phyloP scores from a whole-genome alignment of 139 green algal species.

The Tetratostichococcus sp. region DNA sequence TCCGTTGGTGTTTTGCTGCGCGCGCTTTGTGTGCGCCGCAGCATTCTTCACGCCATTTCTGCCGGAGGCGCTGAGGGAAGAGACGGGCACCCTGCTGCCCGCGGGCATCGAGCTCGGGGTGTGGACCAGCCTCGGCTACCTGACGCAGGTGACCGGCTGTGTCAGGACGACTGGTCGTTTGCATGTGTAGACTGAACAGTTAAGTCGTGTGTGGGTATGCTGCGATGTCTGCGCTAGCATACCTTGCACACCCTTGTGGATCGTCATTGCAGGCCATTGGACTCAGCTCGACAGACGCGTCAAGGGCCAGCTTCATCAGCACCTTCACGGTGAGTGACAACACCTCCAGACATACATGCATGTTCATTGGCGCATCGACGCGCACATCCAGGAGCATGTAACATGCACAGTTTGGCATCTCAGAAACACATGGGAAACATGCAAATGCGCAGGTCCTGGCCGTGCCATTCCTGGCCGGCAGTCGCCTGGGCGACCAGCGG shows the following conservation, averaged over 20 bases:
- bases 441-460: slow-evolving; percentile 67
- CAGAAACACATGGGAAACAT: too few species aligned
- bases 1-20: slow-evolving; percentile 24
- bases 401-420: too few species aligned
- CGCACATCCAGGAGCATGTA: too few species aligned
- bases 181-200: too few species aligned
- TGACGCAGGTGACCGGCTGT: neutral
- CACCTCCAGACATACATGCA: too few species aligned
- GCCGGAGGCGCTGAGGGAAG: neutral
- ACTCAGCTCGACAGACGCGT: slow-evolving; percentile 64
- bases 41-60: slow-evolving; percentile 26
- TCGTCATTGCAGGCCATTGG: slow-evolving; percentile 42
- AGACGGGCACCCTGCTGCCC: neutral
- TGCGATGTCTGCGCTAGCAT: too few species aligned
- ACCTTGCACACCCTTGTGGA: too few species aligned
- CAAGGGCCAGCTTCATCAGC: slow-evolving; percentile 63
- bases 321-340: slow-evolving; percentile 71
- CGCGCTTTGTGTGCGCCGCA: slow-evolving; percentile 29
- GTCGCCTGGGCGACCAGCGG: slow-evolving; percentile 26
- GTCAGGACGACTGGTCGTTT: too few species aligned
- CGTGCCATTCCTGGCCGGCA: slow-evolving; percentile 70
- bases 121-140: slow-evolving; percentile 22
- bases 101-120: slow-evolving; percentile 30
- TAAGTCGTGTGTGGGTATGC: too few species aligned
- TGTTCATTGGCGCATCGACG: too few species aligned